Percentiles rank a stretch among this genome's conserved stretches.
phyloP scores from a whole-genome alignment of 2,329 filamentous ascomycete genomes.

The Gnomoniopsis smithogilvyi region DNA sequence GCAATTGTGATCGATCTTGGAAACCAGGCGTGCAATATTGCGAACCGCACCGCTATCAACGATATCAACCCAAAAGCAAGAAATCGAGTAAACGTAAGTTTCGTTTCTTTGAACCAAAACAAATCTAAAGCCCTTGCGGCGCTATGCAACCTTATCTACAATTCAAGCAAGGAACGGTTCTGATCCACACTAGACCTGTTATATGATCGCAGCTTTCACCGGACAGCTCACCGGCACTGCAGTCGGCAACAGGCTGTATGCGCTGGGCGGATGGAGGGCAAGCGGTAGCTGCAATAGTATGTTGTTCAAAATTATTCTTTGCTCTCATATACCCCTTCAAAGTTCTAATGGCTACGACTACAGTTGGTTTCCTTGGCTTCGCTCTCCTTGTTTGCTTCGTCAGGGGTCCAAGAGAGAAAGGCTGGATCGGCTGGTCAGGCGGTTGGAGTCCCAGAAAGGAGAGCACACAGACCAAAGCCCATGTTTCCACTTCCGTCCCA shows the following conservation, averaged over 20 bases:
- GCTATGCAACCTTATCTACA: background rate
- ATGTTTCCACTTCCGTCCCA: background rate
- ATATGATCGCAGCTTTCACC: slow-evolving; percentile 73
- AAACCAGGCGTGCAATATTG: slow-evolving; percentile 69
- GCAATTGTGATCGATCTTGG: slow-evolving; percentile 70
- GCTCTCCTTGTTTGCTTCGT: slow-evolving; percentile 33
- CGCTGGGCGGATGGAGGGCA: slow-evolving; percentile 45
- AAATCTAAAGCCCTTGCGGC: background rate
- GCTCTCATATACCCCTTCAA: background rate
- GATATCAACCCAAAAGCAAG: slow-evolving; percentile 65
- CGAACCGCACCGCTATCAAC: slow-evolving; percentile 70
- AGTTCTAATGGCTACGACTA: background rate
- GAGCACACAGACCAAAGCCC: background rate
- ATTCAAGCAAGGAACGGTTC: background rate
- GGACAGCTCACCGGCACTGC: slow-evolving; percentile 66
- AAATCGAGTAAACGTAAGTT: slow-evolving; percentile 63
- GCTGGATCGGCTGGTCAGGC: slow-evolving; percentile 41
- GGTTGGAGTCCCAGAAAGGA: slow-evolving; percentile 35
- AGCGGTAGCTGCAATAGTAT: slow-evolving; percentile 41
- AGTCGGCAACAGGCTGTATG: slow-evolving; percentile 22
- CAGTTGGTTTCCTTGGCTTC: slow-evolving; percentile 35
- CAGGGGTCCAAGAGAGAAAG: slow-evolving; percentile 36
- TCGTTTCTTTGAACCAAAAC: background rate
- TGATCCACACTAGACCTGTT: slow-evolving; percentile 52
- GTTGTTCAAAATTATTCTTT: slow-evolving; percentile 14